Evolutionary conservation across 257 asterid genomes (phyloP), one percentile per base, ranked within the genome.

Genomic region (Primulina huaijiensis): DNA sequence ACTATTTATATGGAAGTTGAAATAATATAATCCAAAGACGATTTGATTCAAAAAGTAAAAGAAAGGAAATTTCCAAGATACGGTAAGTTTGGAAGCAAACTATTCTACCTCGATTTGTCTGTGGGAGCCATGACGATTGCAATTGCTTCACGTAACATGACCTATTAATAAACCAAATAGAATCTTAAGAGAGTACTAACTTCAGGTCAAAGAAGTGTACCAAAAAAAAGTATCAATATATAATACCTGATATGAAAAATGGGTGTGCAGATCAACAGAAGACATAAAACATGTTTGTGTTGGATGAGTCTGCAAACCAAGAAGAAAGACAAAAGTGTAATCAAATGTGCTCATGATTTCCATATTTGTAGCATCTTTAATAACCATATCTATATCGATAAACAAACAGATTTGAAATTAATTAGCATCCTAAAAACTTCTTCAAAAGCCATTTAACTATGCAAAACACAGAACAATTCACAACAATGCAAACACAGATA

Each of bases 231-330:
- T 31, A 12, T 11, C n/a, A 2, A 10, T 43, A 3, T 43, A 7
- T 12, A 40, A 65, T 82, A 84, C 89, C 89, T 84, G 89, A 74
- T 84, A 84, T n/a, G 89, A 84, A 71, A 79, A 84, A 71, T 84
- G 89, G 35, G 89, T 84, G 80, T 84, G 89, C 62, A 84, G 81
- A 78, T 84, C 89, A 69, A 84, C 87, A 30, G 89, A 84, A 50
- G 89, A 84, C 89, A 82, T 82, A 68, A 84, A 84, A 78, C 89
- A 84, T 43, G 89, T 82, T 56, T 84, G 89, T 4, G 87, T 66
- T 69, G 89, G 89, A 80, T 84, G 89, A 16, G 89, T 84, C 89
- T 84, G 83, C 79, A 84, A 75, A 73, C 75, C 74, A 73, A 77
- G 34, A 60, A n/a, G 12, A 46, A 43, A 43, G 5, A 38, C 12